Evolutionary conservation across 202 grass and related monocot genomes (phyloP).

Genomic region (Hordeum pubiflorum): DNA sequence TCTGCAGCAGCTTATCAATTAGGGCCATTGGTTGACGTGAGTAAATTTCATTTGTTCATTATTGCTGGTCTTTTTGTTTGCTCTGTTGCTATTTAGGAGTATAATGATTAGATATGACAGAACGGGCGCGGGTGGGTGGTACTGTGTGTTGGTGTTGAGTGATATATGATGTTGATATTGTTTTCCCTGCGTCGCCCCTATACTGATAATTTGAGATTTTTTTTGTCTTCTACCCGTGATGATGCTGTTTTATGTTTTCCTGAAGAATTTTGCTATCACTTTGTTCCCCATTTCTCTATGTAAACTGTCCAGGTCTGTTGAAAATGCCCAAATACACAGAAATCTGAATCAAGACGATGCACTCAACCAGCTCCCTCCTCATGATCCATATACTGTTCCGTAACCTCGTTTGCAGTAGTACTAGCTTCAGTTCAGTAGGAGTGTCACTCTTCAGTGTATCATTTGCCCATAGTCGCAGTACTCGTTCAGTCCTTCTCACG

Average conservation of each 20-base stretch:
- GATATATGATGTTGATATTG: slow-evolving; percentile 39
- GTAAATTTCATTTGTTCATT: slow-evolving; percentile 42
- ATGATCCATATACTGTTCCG: no score
- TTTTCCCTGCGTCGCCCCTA: not conserved
- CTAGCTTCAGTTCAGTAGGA: no score
- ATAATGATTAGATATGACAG: slow-evolving; percentile 31
- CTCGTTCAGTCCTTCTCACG: no score
- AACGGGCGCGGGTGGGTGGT: slow-evolving; percentile 16
- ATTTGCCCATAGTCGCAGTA: no score
- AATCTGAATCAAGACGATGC: no score
- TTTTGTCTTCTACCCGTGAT: not conserved
- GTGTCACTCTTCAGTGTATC: no score
- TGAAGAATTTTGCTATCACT: not conserved
- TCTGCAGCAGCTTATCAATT: slow-evolving; percentile 68
- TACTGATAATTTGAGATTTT: slow-evolving; percentile 14
- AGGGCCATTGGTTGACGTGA: slow-evolving; percentile 23
- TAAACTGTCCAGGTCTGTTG: no score
- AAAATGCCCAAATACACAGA: no score
- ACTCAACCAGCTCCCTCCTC: no score
- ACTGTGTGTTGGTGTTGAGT: slow-evolving; percentile 26
- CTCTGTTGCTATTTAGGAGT: slow-evolving; percentile 22
- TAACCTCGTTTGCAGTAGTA: no score
- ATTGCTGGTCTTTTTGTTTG: slow-evolving; percentile 5
- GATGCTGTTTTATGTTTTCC: not conserved
- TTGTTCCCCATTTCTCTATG: not conserved